phyloP scores from a whole-genome alignment of 768 basidiomycete genomes.

The Phanerochaete sordida region DNA sequence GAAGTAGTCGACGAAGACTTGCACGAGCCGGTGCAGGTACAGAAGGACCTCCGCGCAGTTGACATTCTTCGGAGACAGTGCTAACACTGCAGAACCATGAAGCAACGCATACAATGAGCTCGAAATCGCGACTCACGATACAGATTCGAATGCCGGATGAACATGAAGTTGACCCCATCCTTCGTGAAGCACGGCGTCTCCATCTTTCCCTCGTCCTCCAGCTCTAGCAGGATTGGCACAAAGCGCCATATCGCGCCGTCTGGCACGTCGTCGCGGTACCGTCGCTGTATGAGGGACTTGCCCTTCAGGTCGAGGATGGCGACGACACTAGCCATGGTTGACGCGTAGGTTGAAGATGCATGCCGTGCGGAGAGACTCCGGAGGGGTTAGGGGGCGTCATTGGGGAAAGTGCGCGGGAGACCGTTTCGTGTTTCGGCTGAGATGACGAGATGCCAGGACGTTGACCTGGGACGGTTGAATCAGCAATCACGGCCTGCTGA shows the following conservation, averaged over 20 bases:
- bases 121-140: conserved; percentile 62
- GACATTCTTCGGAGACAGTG: conserved; percentile 90
- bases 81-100: conserved; percentile 61
- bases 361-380: neutral
- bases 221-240: conserved; percentile 87
- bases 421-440: too few relatives aligned
- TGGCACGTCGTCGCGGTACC: conserved; percentile 95
- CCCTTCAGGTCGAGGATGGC: conserved; percentile 98
- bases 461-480: too few relatives aligned
- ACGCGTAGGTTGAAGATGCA: neutral
- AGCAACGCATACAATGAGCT: neutral
- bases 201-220: conserved; percentile 96
- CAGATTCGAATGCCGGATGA: conserved; percentile 96
- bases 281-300: conserved; percentile 94
- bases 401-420: too few relatives aligned
- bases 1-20: conserved; percentile 97
- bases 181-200: conserved; percentile 95
- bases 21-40: conserved; percentile 89
- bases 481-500: too few relatives aligned
- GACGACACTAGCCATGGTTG: conserved; percentile 61
- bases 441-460: too few relatives aligned
- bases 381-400: too few relatives aligned
- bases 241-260: conserved; percentile 88
- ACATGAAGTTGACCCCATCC: conserved; percentile 96
- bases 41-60: conserved; percentile 96